Percentiles rank a stretch among this genome's conserved stretches.
Conservation (phyloP, 2,329 filamentous ascomycete genomes). For the Diaporthe destruens region DNA sequence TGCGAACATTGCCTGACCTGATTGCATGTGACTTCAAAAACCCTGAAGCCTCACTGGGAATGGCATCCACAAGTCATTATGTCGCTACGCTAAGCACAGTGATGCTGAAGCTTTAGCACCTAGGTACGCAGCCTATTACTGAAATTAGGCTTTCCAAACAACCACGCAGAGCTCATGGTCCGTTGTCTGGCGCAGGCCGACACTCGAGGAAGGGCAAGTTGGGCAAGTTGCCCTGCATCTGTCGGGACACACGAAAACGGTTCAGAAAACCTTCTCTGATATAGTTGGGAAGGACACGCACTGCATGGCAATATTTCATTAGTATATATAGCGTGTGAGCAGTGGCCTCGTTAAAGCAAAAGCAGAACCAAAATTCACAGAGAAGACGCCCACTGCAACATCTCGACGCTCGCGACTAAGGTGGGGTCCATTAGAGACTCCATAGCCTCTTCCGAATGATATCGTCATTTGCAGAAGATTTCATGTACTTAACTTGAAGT, state of each 20-base stretch:
- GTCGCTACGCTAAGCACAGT: background rate
- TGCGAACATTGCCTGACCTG: too few species aligned
- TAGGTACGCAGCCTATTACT: background rate
- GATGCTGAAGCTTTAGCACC: background rate
- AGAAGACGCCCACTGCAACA: conserved; percentile 36
- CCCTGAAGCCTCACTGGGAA: too few species aligned
- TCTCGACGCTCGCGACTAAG: background rate
- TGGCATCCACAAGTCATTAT: conserved; percentile 4
- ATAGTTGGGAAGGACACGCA: conserved; percentile 42
- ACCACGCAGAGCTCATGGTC: conserved; percentile 42
- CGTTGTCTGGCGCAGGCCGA: conserved; percentile 46
- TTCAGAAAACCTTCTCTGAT: background rate
- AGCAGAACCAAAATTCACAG: conserved; percentile 41
- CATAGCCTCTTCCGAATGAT: background rate
- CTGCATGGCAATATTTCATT: conserved; percentile 45
- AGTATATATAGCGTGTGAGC: conserved; percentile 46
- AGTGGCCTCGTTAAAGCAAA: conserved; percentile 44
- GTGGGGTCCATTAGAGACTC: background rate
- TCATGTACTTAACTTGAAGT: too few species aligned
- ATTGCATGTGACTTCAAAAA: too few species aligned
- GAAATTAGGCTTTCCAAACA: conserved; percentile 44
- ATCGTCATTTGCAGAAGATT: background rate
- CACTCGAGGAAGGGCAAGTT: conserved; percentile 46
- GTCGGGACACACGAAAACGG: background rate
- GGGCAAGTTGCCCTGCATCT: conserved; percentile 20